Base-by-base conservation (phyloP, 192 early-diverging fungal species). In the Coemansia sp. region DNA sequence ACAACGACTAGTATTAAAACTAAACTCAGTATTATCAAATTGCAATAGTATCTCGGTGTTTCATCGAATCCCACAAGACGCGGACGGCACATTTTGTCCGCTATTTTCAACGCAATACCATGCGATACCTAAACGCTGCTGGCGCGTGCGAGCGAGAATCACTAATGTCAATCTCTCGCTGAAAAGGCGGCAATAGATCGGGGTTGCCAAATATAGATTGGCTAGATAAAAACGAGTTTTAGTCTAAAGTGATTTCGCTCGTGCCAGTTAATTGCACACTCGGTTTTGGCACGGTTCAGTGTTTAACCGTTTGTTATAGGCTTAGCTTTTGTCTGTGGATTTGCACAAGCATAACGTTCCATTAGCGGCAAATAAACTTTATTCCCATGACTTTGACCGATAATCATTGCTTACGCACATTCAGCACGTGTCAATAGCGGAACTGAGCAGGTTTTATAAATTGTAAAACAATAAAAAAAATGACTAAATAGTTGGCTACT, bases 51-150 rank as follows among this genome's bases (percentile, higher is more conserved):
- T 32, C 29, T 32, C 29, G 29, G 29, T 32, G 29, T 32, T 32
- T 32, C 29, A 32, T 32, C 29, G 29, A 32, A 32, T 32, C 0
- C 29, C 29, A 6, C 4, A 7, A 6, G 4, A 32, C 4, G 5
- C 29, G 41, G 41, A 43, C 14, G 41, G 41, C 41, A 43, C 32
- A 19, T 41, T 49, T 49, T 24, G 24, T 22, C 27, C 14, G 45
- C 47, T 47, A 24, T 22, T 47, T 35, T 22, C 10, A 43, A 3
- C 41, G 41, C 4, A 43, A 5, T 50, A 25, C 38, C 60, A 61
- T 61, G 60, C 51, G 59, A 61, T 45, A 24, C 24, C 4, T 47
- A 61, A 49, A 61, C 39, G 6, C 4, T n/a, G n/a, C 19, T 27
- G 49, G 21, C 49, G 60, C 60, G 45, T 61, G 27, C 60, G 41